These are phyloP conservation scores for Ottelia alismoides DNA, from an alignment of 106 monocot species.

Conservation along the genomic window DNA sequence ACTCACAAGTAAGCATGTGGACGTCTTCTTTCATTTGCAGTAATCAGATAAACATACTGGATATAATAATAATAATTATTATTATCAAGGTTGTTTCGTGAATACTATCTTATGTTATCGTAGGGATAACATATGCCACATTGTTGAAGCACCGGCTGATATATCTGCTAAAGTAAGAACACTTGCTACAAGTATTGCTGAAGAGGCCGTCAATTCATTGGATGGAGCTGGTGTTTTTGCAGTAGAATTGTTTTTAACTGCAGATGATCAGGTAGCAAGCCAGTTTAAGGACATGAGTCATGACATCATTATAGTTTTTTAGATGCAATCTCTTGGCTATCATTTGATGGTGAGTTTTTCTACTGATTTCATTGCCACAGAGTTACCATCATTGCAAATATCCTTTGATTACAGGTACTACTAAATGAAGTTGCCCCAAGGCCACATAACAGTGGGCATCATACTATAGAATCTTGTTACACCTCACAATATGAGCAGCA, in stretches of 20 bases:
- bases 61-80: no score
- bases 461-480: conserved; percentile 95
- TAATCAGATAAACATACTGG: no score
- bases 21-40: no score
- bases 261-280: conserved; percentile 62
- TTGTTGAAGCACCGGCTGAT: conserved; percentile 93
- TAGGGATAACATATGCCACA: conserved; percentile 93
- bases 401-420: conserved; percentile 66
- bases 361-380: no score
- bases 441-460: conserved; percentile 99
- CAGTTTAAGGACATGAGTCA: no score
- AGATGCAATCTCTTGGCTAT: no score
- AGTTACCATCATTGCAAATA: no score
- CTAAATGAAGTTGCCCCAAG: conserved; percentile 98
- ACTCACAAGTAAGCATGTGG: conserved; percentile 96
- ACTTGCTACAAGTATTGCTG: conserved; percentile 48
- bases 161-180: conserved; percentile 54
- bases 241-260: conserved; percentile 83
- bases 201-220: conserved; percentile 66
- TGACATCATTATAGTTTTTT: no score
- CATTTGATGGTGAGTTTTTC: no score
- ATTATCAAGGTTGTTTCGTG: no score
- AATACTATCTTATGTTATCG: no score
- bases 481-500: conserved; percentile 99
- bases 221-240: conserved; percentile 95